Evolutionary conservation across 192 early-diverging fungal genomes (phyloP), one percentile per base, ranked within the genome.

Genomic region (Dissophora ornata): DNA sequence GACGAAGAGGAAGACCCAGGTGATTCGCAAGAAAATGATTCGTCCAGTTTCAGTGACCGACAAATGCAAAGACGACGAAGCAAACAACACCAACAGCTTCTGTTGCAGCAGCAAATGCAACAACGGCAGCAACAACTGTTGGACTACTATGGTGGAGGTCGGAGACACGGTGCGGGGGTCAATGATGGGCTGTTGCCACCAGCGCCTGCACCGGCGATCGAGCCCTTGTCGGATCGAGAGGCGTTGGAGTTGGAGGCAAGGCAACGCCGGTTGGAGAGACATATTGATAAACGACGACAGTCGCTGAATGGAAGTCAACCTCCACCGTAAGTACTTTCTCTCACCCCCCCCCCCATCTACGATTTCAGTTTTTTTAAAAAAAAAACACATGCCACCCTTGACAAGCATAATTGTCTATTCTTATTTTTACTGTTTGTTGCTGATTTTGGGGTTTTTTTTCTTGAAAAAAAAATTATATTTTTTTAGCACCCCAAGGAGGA

Each of bases 271-370:
- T 34, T 77, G 21, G 73, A 77, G 30, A 65, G 73, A 28, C 63
- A 77, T 59, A 48, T 57, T 3, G 73, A 66, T 44, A 77, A 77
- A 58, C 28, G 73, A 57, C 63, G 73, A 11, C 63, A 77, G 21
- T 77, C 73, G 18, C 13, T 77, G 32, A 66, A 64, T 60, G 62
- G 62, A 19, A 56, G 4, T 12, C 71, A 74, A 26, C 56, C 71
- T 8, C 28, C 57, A 11, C 71, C 71, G 71, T 74, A 74, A 60
- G 71, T 63, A 10, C 26, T 40, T 44, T 45, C 44, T 45, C 36
- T n/a, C n/a, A n/a, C n/a, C n/a, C n/a, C n/a, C n/a, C n/a, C n/a
- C n/a, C n/a, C n/a, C n/a, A n/a, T n/a, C n/a, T n/a, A n/a, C n/a
- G n/a, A n/a, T n/a, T n/a, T n/a, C n/a, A n/a, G n/a, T n/a, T n/a